Conservation (phyloP, 164 flowering plant species). For the Cinnamomum chago region DNA sequence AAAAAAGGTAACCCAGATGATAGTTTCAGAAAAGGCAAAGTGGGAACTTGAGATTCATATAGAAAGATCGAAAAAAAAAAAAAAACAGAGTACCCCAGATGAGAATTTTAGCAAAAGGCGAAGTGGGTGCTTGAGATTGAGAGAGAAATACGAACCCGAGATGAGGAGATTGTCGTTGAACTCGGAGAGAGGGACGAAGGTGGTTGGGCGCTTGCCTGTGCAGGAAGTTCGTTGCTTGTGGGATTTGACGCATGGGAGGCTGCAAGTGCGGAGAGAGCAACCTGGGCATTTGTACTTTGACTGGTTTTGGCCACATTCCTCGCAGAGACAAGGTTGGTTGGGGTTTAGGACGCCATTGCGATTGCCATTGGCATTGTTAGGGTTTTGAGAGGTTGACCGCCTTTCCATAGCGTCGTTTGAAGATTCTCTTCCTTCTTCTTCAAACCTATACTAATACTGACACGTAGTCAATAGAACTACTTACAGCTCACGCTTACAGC, state of each 20-base stretch:
- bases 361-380: neutral
- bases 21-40: neutral
- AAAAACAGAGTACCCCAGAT: neutral
- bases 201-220: conserved; percentile 24
- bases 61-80: conserved; percentile 1
- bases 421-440: too few species aligned
- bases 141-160: conserved; percentile 19
- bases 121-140: neutral
- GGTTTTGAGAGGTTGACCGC: neutral
- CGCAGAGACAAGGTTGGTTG: conserved; percentile 14
- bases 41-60: neutral
- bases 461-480: too few species aligned
- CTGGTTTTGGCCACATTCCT: conserved; percentile 23
- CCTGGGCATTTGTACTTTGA: conserved; percentile 32
- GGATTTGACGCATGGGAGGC: conserved; percentile 33
- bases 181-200: conserved; percentile 27
- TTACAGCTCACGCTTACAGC: too few species aligned
- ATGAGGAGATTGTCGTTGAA: conserved; percentile 26
- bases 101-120: neutral
- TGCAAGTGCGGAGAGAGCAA: conserved; percentile 27
- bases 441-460: too few species aligned
- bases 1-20: neutral
- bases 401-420: too few species aligned
- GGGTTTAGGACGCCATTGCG: conserved; percentile 2
- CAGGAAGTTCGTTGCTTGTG: conserved; percentile 28